Base-by-base conservation (phyloP, 2,329 filamentous ascomycete species). In the Beauveria australis region DNA sequence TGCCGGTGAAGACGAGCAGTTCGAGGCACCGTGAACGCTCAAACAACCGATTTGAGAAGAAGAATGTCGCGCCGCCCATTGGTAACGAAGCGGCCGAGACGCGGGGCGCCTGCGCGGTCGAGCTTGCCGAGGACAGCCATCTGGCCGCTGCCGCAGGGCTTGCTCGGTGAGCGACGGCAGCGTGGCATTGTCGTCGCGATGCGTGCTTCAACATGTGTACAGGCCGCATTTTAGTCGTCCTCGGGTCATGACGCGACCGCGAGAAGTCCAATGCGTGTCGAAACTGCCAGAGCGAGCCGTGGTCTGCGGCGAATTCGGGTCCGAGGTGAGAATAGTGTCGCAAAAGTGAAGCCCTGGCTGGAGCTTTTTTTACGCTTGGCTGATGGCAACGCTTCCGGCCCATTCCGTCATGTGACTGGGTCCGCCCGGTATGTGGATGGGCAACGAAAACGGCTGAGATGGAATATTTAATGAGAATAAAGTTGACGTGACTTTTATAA, bases 1-100 rank as follows among this genome's bases (percentile, higher is more conserved):
- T 65, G 52, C 68, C 69, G 58, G 64, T 63, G 26, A 67, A 49
- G 41, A 74, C 58, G 56, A 75, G 58, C 16, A 68, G 69, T 59
- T 75, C 72, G 61, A 75, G 72, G 53, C 73, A 75, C 61, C 65
- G 67, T 8, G 73, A 74, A 48, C 72, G 66, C n/a, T 74, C 71
- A 62, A 74, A 71, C 1, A 71, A 49, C 9, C 71, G 68, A 46
- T 75, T 75, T 3, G 73, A 74, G 3, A 75, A 61, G 16, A 75
- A 75, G 62, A 74, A 75, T 19, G 66, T 58, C 5, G 66, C 62
- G 2, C 59, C 46, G 10, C 62, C 65, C 40, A 63, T 63, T 22
- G 66, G 63, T 16, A 65, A 46, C 6, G 66, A 19, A 43, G 65
- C 64, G 9, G 53, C 30, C 7, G 60, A 57, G 47, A 52, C 47